These are phyloP conservation scores for Cylindrotheca fusiformis DNA, from an alignment of 108 stramenopile species.

Conservation along the genomic window DNA sequence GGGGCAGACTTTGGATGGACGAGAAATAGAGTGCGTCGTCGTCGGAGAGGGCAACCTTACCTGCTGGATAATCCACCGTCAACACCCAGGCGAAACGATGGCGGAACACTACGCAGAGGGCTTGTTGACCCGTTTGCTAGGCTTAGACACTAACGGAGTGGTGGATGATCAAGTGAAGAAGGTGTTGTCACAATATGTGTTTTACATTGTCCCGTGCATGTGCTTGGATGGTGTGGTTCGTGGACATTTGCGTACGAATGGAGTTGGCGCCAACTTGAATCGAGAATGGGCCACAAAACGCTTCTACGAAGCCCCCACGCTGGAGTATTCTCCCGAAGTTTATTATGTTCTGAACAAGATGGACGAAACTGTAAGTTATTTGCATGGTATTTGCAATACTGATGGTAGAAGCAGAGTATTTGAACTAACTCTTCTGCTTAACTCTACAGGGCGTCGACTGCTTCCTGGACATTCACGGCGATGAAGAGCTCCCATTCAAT, in stretches of 20 bases:
- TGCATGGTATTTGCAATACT: too few relatives aligned
- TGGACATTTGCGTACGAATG: constrained; percentile 83
- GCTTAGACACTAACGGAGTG: constrained; percentile 38
- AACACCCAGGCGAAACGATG: constrained; percentile 85
- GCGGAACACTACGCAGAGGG: constrained; percentile 69
- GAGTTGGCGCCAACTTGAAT: constrained; percentile 79
- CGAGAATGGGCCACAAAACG: constrained; percentile 80
- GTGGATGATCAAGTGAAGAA: constrained; percentile 45
- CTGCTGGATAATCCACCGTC: constrained; percentile 82
- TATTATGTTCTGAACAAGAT: constrained; percentile 72
- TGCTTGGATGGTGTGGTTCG: constrained; percentile 78
- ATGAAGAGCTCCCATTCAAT: constrained; percentile 84
- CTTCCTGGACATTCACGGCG: constrained; percentile 88
- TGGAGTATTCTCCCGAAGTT: constrained; percentile 82
- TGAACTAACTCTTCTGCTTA: neutral
- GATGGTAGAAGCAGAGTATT: too few relatives aligned
- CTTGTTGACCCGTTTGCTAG: constrained; percentile 60
- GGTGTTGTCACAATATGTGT: constrained; percentile 53
- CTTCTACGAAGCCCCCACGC: constrained; percentile 74
- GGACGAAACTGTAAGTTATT: constrained; percentile 46
- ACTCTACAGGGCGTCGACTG: constrained; percentile 59
- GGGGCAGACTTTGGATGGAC: constrained; percentile 65
- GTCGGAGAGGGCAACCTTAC: constrained; percentile 55
- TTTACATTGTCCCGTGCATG: constrained; percentile 87
- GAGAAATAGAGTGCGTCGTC: constrained; percentile 71